A percentile compares a stretch with the other conserved stretches of the same genome.
phyloP scores from a whole-genome alignment of 2,329 filamentous ascomycete genomes.

The Fusarium heterosporum region DNA sequence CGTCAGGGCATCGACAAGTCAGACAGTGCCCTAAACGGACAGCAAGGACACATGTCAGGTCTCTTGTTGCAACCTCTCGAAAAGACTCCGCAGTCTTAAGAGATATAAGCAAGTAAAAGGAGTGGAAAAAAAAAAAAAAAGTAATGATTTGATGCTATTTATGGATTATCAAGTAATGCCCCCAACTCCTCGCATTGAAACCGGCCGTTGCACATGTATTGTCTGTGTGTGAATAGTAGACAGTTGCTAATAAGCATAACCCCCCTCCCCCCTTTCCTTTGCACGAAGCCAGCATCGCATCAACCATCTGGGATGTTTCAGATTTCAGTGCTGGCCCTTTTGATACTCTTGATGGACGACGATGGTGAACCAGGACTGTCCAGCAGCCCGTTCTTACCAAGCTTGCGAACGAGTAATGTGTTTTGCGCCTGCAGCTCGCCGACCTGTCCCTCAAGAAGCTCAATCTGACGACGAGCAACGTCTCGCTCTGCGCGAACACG shows the following conservation, averaged over 20 bases:
- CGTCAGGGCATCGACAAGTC: slow-evolving; percentile 26
- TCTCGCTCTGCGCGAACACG: slow-evolving; percentile 63
- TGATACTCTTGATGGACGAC: slow-evolving; percentile 39
- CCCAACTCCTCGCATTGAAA: slow-evolving; percentile 41
- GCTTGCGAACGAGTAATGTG: slow-evolving; percentile 65
- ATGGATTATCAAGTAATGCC: slow-evolving; percentile 15
- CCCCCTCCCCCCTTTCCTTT: not conserved
- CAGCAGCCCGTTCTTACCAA: slow-evolving; percentile 62
- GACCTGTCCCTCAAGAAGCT: slow-evolving; percentile 66
- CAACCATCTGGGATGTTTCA: slow-evolving; percentile 1
- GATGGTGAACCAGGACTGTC: slow-evolving; percentile 55
- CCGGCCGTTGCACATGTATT: slow-evolving; percentile 19
- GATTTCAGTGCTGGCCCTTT: slow-evolving; percentile 20
- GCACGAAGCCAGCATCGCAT: not conserved
- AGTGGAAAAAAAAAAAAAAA: slow-evolving; percentile 16
- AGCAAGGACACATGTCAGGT: slow-evolving; percentile 45
- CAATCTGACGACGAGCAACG: slow-evolving; percentile 63
- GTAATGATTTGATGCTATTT: slow-evolving; percentile 22
- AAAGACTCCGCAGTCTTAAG: slow-evolving; percentile 9
- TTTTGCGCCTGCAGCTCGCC: slow-evolving; percentile 71
- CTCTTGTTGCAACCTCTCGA: slow-evolving; percentile 43
- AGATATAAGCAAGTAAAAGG: not conserved
- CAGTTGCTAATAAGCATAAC: not conserved
- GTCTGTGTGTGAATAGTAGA: slow-evolving; percentile 11
- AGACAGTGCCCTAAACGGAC: slow-evolving; percentile 5